These are phyloP conservation scores for Diaporthe aspalathi DNA, from an alignment of 2,329 filamentous ascomycete genomes.

Conservation along the genomic window DNA sequence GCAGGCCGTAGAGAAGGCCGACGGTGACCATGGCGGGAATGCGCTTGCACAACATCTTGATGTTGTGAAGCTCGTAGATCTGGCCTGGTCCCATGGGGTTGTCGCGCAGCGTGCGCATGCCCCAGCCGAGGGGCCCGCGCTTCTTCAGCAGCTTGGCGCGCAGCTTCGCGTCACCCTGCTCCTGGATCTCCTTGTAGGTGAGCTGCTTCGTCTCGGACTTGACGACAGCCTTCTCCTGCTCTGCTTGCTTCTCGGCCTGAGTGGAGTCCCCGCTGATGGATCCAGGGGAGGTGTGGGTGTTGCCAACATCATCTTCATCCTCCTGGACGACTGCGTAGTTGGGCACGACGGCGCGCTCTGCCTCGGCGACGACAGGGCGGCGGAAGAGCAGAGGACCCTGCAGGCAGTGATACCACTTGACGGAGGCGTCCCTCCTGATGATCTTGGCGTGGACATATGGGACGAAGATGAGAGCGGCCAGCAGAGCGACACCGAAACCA, in stretches of 20 bases:
- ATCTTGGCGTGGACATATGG: conserved; percentile 75
- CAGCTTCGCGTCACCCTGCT: conserved; percentile 66
- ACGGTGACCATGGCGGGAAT: conserved; percentile 75
- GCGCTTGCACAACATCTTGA: conserved; percentile 71
- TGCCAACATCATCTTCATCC: conserved; percentile 57
- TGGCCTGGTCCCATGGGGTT: conserved; percentile 79
- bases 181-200: conserved; percentile 72
- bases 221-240: conserved; percentile 58
- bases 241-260: conserved; percentile 45
- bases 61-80: conserved; percentile 80
- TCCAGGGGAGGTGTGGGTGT: conserved; percentile 42
- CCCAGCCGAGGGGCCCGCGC: conserved; percentile 81
- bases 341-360: conserved; percentile 71
- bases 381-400: conserved; percentile 73
- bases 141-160: conserved; percentile 72
- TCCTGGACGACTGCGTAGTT: conserved; percentile 84
- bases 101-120: conserved; percentile 79
- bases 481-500: conserved; percentile 67
- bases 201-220: conserved; percentile 61
- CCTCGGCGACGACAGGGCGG: conserved; percentile 65
- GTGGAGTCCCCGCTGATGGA: conserved; percentile 38
- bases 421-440: conserved; percentile 73
- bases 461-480: conserved; percentile 78
- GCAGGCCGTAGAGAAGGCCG: conserved; percentile 76
- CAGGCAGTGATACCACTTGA: conserved; percentile 73